Base-by-base conservation (phyloP, 2,329 filamentous ascomycete genomes). In the Microascus cirrosus region DNA sequence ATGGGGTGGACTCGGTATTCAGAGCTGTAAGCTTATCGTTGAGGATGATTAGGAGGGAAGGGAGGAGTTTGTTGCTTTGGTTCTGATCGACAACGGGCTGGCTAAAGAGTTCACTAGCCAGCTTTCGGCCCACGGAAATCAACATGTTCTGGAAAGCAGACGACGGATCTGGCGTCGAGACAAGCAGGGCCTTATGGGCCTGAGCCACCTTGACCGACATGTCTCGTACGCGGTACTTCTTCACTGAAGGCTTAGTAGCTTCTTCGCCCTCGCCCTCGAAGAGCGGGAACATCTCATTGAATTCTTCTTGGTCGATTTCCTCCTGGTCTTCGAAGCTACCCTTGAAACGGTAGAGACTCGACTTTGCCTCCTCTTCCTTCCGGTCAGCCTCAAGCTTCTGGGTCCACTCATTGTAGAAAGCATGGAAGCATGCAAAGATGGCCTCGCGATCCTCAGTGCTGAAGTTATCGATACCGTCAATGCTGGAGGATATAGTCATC, bases 321-420 rank as follows among this genome's bases (percentile, higher is more conserved):
- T 95, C 87, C 62, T 89, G 84, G 54, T 92, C 86, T 60, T 92
- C 87, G 45, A 82, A 74, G 45, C 84, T 86, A 35, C 92, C 93
- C 61, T 84, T 83, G 73, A 94, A 96, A 22, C 85, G 86, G 70
- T 95, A 99, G 45, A 95, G 71, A 61, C 88, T 91, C 5, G 82
- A 83, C 61, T 87, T 89, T 32, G 82, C 80, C 20, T 88, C 86
- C 63, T 88, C 84, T 53, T 88, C 82, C 64, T 85, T 83, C 64
- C 90, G 87, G 62, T 96, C 92, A 22, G 83, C 77, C 57, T 86
- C 81, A 2, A 96, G 80, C 66, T 87, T 86, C 55, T 82, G 80
- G 63, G 83, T 89, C 92, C 93, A 99, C 55, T 91, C 80, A 18
- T 83, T 74, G 65, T 92, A 95, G 65, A 95, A 86, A 18, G 75